A percentile compares a stretch with the other conserved stretches of the same genome.
phyloP scores from a whole-genome alignment of 257 asterid genomes.

The Forsythia suspensa region DNA sequence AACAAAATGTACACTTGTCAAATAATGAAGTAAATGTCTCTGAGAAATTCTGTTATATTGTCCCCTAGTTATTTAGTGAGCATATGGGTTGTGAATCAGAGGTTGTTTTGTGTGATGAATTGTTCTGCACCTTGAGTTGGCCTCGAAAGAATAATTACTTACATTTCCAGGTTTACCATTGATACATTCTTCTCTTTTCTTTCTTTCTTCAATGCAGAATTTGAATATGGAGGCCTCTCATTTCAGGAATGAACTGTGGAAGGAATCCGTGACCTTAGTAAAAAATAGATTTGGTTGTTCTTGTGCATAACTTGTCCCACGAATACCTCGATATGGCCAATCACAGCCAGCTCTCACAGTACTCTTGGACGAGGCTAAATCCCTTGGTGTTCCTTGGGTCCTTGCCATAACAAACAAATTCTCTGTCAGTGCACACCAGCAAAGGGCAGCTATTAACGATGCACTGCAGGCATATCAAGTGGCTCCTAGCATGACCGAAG shows the following conservation, averaged over 20 bases:
- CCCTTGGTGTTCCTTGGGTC: slow-evolving; percentile 92
- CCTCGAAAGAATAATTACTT: not conserved
- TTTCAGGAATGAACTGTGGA: slow-evolving; percentile 96
- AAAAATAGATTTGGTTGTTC: slow-evolving; percentile 85
- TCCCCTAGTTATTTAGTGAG: not conserved
- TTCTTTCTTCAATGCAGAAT: slow-evolving; percentile 51
- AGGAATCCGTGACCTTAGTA: slow-evolving; percentile 85
- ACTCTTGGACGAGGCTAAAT: slow-evolving; percentile 87
- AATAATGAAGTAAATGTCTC: too few relatives aligned
- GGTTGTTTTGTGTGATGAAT: not conserved
- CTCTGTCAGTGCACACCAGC: slow-evolving; percentile 97
- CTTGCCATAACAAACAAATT: slow-evolving; percentile 92
- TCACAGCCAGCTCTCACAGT: slow-evolving; percentile 70
- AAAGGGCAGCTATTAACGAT: slow-evolving; percentile 67
- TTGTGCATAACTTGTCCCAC: slow-evolving; percentile 96
- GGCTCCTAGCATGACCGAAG: slow-evolving; percentile 66
- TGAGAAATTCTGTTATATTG: not conserved
- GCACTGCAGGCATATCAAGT: slow-evolving; percentile 87
- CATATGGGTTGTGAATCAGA: not conserved
- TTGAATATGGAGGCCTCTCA: slow-evolving; percentile 73
- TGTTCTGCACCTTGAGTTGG: not conserved
- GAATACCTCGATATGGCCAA: slow-evolving; percentile 67
- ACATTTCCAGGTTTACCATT: not conserved
- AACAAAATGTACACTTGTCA: not conserved
- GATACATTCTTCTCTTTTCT: not conserved